Conservation (phyloP, 306 rosid species). For the Pyrus pyrifolia region DNA sequence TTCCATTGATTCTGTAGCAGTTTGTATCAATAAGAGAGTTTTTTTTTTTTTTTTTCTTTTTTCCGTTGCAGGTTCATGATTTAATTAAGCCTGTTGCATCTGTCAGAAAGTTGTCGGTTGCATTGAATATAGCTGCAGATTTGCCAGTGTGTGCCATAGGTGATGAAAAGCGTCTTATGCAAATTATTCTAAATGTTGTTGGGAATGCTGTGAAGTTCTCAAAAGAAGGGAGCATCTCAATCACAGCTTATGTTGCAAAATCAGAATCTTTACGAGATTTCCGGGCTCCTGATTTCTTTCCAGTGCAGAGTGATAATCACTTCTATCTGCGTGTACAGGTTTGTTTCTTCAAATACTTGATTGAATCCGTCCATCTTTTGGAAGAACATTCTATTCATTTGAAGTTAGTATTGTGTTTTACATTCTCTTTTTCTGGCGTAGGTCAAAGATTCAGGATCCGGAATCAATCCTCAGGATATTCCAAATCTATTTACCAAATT, state of each 20-base stretch:
- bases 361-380: slow-evolving; percentile 17
- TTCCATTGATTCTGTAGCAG: slow-evolving; percentile 10
- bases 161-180: slow-evolving; percentile 90
- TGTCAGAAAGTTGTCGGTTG: slow-evolving; percentile 63
- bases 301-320: slow-evolving; percentile 61
- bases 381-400: slow-evolving; percentile 2
- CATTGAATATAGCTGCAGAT: slow-evolving; percentile 60
- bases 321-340: slow-evolving; percentile 90
- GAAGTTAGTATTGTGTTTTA: not conserved
- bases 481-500: slow-evolving; percentile 81
- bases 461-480: slow-evolving; percentile 80
- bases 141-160: slow-evolving; percentile 68
- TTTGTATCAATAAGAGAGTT: slow-evolving; percentile 17
- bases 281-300: slow-evolving; percentile 62
- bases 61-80: slow-evolving; percentile 61
- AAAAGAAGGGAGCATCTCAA: slow-evolving; percentile 71
- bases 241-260: slow-evolving; percentile 61
- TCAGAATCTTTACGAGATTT: slow-evolving; percentile 70
- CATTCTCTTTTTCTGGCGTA: slow-evolving; percentile 13
- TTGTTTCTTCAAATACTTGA: slow-evolving; percentile 28
- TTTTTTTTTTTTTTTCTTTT: not conserved
- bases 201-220: slow-evolving; percentile 98
- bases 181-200: slow-evolving; percentile 74
- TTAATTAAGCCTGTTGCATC: slow-evolving; percentile 83
- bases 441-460: slow-evolving; percentile 90